phyloP scores from a whole-genome alignment of 768 basidiomycete species.

The Trametes gibbosa region DNA sequence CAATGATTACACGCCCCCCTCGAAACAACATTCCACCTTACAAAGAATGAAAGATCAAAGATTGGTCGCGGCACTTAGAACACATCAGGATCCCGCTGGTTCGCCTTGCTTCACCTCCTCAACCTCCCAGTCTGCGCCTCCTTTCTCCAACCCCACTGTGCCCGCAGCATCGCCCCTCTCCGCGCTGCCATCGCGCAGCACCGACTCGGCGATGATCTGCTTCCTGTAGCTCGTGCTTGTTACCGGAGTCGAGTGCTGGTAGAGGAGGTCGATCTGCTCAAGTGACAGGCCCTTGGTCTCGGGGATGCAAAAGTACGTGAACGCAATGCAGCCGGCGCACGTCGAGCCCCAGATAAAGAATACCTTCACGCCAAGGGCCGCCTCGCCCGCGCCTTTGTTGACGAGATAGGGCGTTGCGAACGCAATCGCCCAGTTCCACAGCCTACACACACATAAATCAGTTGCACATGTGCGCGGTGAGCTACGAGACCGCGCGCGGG shows the following conservation, averaged over 20 bases:
- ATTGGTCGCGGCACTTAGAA: too few species aligned
- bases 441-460: neutral
- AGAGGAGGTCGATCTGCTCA: constrained; percentile 38
- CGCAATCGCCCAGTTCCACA: constrained; percentile 42
- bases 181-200: neutral
- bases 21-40: too few species aligned
- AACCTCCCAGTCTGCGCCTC: neutral
- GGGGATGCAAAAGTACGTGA: constrained; percentile 38
- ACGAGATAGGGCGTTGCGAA: constrained; percentile 35
- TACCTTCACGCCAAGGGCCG: constrained; percentile 30
- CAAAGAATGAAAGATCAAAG: too few species aligned
- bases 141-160: neutral
- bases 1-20: too few species aligned
- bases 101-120: constrained; percentile 34
- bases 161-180: neutral
- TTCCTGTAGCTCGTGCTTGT: constrained; percentile 19
- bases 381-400: constrained; percentile 22
- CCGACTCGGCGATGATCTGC: neutral
- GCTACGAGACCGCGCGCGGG: too few species aligned
- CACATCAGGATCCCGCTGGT: too few species aligned
- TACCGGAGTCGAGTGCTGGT: constrained; percentile 31
- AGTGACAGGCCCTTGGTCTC: constrained; percentile 26
- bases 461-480: neutral
- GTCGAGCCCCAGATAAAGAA: constrained; percentile 42
- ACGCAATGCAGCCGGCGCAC: constrained; percentile 32